These are phyloP conservation scores for Coelastrella sp. DNA, from an alignment of 139 green algal genomes.

Conservation along the genomic window DNA sequence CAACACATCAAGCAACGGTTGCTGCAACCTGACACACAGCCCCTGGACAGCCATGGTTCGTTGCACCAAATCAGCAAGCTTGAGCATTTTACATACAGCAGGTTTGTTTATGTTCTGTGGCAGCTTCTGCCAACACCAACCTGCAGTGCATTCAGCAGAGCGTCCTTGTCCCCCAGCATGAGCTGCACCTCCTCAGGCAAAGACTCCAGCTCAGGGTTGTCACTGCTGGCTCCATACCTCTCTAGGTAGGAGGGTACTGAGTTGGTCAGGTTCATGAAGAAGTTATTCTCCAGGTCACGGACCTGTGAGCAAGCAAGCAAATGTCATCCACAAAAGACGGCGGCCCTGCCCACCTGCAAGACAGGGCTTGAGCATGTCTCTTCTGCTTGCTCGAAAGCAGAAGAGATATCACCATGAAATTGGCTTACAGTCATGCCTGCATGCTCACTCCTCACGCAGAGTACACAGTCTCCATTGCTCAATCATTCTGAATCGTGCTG, in stretches of 20 bases:
- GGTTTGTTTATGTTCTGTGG: too few species aligned
- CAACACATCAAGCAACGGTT: too few species aligned
- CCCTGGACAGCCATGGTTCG: too few species aligned
- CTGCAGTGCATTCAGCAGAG: slow-evolving; percentile 68
- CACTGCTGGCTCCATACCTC: slow-evolving; percentile 31
- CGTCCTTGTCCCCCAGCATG: slow-evolving; percentile 77
- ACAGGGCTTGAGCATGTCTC: too few species aligned
- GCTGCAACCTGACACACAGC: too few species aligned
- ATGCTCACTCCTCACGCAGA: too few species aligned
- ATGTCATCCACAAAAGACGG: neutral
- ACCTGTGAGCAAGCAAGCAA: slow-evolving; percentile 51
- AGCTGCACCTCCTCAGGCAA: slow-evolving; percentile 68
- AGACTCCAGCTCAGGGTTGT: slow-evolving; percentile 60
- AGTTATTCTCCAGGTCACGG: slow-evolving; percentile 78
- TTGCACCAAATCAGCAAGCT: neutral
- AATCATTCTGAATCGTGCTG: too few species aligned
- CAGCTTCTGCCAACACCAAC: neutral
- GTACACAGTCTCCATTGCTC: too few species aligned
- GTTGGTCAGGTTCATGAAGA: slow-evolving; percentile 58
- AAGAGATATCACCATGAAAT: too few species aligned
- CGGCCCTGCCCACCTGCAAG: too few species aligned
- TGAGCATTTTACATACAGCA: neutral
- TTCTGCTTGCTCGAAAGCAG: too few species aligned
- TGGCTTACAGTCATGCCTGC: too few species aligned
- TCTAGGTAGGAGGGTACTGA: slow-evolving; percentile 33